Conservation (phyloP, 306 rosid genomes). For the Ceratonia siliqua region DNA sequence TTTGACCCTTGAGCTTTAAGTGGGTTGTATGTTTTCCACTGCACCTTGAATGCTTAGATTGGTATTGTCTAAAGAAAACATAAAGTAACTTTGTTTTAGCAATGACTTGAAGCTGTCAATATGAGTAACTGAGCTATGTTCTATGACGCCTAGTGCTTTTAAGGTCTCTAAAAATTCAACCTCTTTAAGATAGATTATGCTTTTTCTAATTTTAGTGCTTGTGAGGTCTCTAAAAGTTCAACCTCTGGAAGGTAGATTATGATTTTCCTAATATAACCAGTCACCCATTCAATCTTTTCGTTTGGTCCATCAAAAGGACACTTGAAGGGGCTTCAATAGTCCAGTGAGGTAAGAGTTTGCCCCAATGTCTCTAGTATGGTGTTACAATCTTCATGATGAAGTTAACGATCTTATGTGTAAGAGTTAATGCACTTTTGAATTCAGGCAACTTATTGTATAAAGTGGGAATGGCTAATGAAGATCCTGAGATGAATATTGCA, state of each 20-base stretch:
- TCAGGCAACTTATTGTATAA: background rate
- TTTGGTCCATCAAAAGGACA: constrained; percentile 7
- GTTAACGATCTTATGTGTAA: background rate
- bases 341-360: constrained; percentile 13
- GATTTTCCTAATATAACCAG: background rate
- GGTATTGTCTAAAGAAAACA: background rate
- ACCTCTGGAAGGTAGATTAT: background rate
- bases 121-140: background rate
- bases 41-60: constrained; percentile 20
- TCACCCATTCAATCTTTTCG: background rate
- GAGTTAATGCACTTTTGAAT: background rate
- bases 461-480: constrained; percentile 4
- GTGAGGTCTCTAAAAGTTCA: background rate
- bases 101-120: background rate
- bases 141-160: background rate
- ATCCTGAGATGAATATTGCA: background rate
- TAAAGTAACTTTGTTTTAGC: constrained; percentile 1
- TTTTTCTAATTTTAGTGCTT: background rate
- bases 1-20: constrained; percentile 41
- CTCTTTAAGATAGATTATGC: background rate
- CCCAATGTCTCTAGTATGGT: background rate
- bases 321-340: background rate
- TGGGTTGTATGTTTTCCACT: constrained; percentile 25
- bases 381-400: no score
- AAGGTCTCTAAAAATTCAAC: background rate